A percentile compares a stretch with the other conserved stretches of the same genome.
phyloP scores from a whole-genome alignment of 2,329 filamentous ascomycete genomes.

The Ceratocystis harringtonii region DNA sequence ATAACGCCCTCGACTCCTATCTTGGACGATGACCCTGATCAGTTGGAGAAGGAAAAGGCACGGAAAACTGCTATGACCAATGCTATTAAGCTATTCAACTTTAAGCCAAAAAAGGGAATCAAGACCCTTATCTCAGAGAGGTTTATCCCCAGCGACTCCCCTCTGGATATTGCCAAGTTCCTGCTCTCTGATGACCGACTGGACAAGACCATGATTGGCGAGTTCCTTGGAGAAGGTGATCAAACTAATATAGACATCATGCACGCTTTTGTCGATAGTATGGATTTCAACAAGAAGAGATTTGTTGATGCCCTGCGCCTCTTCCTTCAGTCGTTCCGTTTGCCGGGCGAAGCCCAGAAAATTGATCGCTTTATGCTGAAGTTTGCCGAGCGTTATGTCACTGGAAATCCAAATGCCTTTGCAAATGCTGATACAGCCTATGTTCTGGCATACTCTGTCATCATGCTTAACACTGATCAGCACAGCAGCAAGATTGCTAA shows the following conservation, averaged over 20 bases:
- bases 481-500: conserved; percentile 74
- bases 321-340: conserved; percentile 85
- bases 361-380: conserved; percentile 99
- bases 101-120: conserved; percentile 89
- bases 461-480: conserved; percentile 88
- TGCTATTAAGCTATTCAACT: conserved; percentile 85
- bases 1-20: conserved; percentile 46
- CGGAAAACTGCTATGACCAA: conserved; percentile 84
- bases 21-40: conserved; percentile 76
- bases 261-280: conserved; percentile 91
- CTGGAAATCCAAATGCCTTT: conserved; percentile 90
- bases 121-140: conserved; percentile 70
- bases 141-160: conserved; percentile 67
- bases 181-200: conserved; percentile 66
- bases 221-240: conserved; percentile 89
- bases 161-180: conserved; percentile 73
- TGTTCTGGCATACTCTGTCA: conserved; percentile 88
- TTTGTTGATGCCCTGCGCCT: conserved; percentile 86
- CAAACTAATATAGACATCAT: conserved; percentile 89
- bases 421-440: conserved; percentile 97
- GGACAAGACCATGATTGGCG: conserved; percentile 83
- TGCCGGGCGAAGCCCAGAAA: conserved; percentile 94
- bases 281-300: conserved; percentile 82
- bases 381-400: conserved; percentile 90
- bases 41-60: conserved; percentile 89